Percentiles rank a stretch among this genome's conserved stretches.
phyloP scores from a whole-genome alignment of 352 stramenopile genomes.

The Pythium dissotocum region DNA sequence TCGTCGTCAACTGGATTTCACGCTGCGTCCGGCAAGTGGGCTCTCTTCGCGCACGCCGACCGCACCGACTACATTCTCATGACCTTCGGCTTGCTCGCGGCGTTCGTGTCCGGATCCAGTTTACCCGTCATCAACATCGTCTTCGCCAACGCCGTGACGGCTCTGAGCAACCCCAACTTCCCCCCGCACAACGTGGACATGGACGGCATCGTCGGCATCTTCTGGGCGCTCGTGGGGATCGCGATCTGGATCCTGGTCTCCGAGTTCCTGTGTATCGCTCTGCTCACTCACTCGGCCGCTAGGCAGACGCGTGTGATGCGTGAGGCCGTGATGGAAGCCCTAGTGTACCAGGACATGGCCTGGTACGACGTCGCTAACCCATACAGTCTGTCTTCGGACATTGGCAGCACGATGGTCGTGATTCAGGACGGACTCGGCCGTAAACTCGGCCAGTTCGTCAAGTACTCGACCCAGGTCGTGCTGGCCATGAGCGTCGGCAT shows the following conservation, averaged over 20 bases:
- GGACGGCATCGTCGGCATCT: slow-evolving; percentile 23
- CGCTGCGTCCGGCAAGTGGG: slow-evolving; percentile 12
- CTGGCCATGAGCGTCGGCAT: slow-evolving; percentile 46
- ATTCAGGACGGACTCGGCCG: slow-evolving; percentile 28
- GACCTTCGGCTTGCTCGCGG: slow-evolving; percentile 19
- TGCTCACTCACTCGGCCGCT: slow-evolving; percentile 26
- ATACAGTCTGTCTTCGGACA: slow-evolving; percentile 43
- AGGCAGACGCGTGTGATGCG: slow-evolving; percentile 29
- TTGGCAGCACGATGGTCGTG: slow-evolving; percentile 46
- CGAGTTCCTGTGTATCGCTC: slow-evolving; percentile 27
- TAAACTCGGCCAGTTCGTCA: slow-evolving; percentile 37
- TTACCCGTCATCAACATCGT: slow-evolving; percentile 29
- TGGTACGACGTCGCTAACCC: slow-evolving; percentile 22
- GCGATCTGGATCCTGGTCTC: slow-evolving; percentile 27
- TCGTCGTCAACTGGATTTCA: background rate
- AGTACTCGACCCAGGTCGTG: slow-evolving; percentile 41
- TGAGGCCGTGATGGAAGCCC: slow-evolving; percentile 23
- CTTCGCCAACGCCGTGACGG: slow-evolving; percentile 27
- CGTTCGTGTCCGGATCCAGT: slow-evolving; percentile 26
- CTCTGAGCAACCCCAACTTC: slow-evolving; percentile 25
- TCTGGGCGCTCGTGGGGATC: slow-evolving; percentile 26
- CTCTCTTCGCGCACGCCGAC: slow-evolving; percentile 28
- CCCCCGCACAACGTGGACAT: slow-evolving; percentile 26
- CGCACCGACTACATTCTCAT: slow-evolving; percentile 28
- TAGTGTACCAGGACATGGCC: slow-evolving; percentile 25